Conservation (phyloP, 768 basidiomycete genomes). For the Roridomyces roridus region DNA sequence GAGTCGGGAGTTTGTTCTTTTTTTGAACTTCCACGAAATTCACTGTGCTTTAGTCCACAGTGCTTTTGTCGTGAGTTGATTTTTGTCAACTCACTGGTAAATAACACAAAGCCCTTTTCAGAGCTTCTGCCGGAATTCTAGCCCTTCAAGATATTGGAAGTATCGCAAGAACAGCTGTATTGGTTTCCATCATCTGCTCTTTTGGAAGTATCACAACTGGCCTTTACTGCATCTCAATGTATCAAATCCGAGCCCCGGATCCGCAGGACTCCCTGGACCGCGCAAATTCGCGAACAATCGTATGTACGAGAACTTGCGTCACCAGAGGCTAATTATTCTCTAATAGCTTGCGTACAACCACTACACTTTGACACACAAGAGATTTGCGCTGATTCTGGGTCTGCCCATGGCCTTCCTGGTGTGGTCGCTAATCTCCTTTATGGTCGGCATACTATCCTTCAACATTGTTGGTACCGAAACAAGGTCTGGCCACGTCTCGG, state of each 20-base stretch:
- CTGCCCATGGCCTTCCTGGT: slow-evolving; percentile 15
- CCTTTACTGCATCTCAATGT: slow-evolving; percentile 15
- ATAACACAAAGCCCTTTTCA: background rate
- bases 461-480: slow-evolving; percentile 9
- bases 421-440: slow-evolving; percentile 8
- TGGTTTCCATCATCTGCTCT: slow-evolving; percentile 9
- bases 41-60: slow-evolving; percentile 1
- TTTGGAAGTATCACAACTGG: slow-evolving; percentile 9
- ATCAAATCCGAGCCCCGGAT: slow-evolving; percentile 5
- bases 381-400: slow-evolving; percentile 3
- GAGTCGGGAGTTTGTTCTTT: no score
- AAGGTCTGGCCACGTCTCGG: background rate
- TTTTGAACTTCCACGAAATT: no score
- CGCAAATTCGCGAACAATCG: background rate
- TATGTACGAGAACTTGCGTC: no score
- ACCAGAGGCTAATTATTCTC: no score
- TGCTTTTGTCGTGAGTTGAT: background rate
- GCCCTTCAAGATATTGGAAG: slow-evolving; percentile 6
- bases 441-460: slow-evolving; percentile 10
- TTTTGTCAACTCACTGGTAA: background rate
- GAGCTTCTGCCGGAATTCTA: slow-evolving; percentile 13
- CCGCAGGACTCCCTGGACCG: background rate
- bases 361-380: slow-evolving; percentile 9
- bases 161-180: slow-evolving; percentile 7
- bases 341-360: slow-evolving; percentile 10